These are phyloP conservation scores for Stemphylium beticola DNA, from an alignment of 2,329 filamentous ascomycete genomes.

Conservation along the genomic window DNA sequence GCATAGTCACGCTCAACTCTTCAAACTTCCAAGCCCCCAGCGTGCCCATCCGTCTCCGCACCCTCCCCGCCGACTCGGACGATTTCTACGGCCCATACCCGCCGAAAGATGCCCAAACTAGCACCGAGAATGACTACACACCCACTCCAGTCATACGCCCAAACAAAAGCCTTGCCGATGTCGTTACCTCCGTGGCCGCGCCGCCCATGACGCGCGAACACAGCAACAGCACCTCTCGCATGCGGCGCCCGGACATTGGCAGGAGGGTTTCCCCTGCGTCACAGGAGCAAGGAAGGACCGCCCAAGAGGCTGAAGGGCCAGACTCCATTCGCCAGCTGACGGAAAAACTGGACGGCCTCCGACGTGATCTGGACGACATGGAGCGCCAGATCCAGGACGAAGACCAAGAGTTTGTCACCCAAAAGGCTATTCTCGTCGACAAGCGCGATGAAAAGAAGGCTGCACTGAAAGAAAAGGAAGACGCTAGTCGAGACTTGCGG, in stretches of 20 bases:
- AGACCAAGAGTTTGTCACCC: conserved; percentile 57
- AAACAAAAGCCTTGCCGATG: conserved; percentile 63
- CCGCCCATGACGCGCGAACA: conserved; percentile 70
- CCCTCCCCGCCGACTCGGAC: conserved; percentile 55
- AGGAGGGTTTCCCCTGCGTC: conserved; percentile 76
- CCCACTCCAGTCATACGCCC: conserved; percentile 61
- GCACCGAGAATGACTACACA: conserved; percentile 52
- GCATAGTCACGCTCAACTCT: conserved; percentile 87
- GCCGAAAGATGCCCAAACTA: conserved; percentile 52
- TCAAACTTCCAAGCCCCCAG: conserved; percentile 94
- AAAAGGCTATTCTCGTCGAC: conserved; percentile 63
- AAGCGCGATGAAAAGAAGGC: conserved; percentile 82
- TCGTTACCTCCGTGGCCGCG: conserved; percentile 66
- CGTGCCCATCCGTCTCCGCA: conserved; percentile 81
- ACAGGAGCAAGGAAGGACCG: conserved; percentile 37
- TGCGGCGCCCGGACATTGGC: conserved; percentile 72
- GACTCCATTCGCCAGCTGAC: conserved; percentile 74
- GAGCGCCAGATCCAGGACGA: conserved; percentile 70
- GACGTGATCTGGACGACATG: conserved; percentile 82
- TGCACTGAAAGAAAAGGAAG: conserved; percentile 85
- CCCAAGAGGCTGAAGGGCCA: conserved; percentile 50
- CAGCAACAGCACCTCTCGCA: conserved; percentile 59
- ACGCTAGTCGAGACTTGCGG: conserved; percentile 82
- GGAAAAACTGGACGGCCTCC: conserved; percentile 77
- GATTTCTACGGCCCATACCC: conserved; percentile 59